Evolutionary conservation across 2,329 filamentous ascomycete species (phyloP), one percentile per base, ranked within the genome.

Genomic region (Venturiaceae sp.): DNA sequence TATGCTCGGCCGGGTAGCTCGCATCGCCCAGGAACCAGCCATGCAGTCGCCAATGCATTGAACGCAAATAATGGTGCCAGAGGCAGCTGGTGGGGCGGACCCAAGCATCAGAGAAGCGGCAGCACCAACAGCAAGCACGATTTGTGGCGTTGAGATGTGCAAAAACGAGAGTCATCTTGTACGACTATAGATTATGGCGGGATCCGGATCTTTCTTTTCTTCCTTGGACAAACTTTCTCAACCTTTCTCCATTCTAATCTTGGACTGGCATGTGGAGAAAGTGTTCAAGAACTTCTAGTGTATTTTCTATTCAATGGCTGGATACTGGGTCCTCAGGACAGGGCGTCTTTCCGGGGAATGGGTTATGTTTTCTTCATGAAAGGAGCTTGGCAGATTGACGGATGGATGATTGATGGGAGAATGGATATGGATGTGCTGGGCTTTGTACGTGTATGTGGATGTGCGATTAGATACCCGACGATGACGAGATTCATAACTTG

Each of bases 1-100:
- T 34, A 47, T 16, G 41, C 55, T 13, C 16, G 55, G 26, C 55
- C 55, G 1, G 39, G 30, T 4, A 33, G 23, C 14, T 50, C 39
- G n/a, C 55, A 57, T 33, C 32, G 53, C 14, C 53, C 53, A 28
- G 53, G 53, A 5, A 56, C 33, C 23, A 56, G 53, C 41, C 53
- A 56, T 32, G 53, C 53, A 14, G 37, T 56, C 30, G 53, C 53
- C n/a, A 56, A 56, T 13, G 53, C 53, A 23, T 13, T 56, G 5
- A 44, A 39, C 19, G 37, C 44, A 8, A 50, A 23, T 32, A 26
- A 26, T 30, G 44, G 44, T 7, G 30, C 28, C 23, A 50, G 44
- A 16, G 44, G 30, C 11, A 50, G 44, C 9, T 50, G 44, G 44
- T 50, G 44, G 44, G 44, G 44, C 30, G 44, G 44, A 16, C 26